Conservation (phyloP, 2,329 filamentous ascomycete genomes). For the Penicillium polonicum region DNA sequence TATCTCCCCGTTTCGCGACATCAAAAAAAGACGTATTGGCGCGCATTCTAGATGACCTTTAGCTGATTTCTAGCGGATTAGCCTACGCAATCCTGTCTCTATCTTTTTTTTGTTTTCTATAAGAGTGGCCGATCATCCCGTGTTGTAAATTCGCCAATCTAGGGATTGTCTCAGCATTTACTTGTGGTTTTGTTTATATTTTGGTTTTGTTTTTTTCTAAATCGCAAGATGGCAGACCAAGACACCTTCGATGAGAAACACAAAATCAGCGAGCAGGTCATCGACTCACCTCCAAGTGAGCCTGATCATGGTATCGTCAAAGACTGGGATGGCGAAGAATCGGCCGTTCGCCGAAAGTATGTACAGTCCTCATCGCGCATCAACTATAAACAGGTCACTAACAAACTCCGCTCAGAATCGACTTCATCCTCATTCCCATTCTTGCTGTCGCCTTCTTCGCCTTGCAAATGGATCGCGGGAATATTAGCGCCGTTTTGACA, state of each 20-base stretch:
- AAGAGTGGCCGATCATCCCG: background rate
- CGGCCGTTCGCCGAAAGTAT: conserved; percentile 25
- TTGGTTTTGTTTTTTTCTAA: background rate
- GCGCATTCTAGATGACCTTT: background rate
- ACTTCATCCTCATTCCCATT: conserved; percentile 32
- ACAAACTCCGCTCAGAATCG: conserved; percentile 19
- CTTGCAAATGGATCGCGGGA: conserved; percentile 37
- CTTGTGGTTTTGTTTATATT: background rate
- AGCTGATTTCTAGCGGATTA: background rate
- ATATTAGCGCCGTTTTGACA: conserved; percentile 54
- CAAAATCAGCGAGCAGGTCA: conserved; percentile 10
- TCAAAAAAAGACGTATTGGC: background rate
- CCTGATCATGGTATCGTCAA: conserved; percentile 21
- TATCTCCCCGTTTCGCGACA: conserved; percentile 23
- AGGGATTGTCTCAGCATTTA: background rate
- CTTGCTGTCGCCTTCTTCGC: conserved; percentile 33
- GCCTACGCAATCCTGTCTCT: conserved; percentile 9
- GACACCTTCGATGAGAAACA: conserved; percentile 11
- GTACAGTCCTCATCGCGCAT: background rate
- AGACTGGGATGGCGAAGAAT: conserved; percentile 32
- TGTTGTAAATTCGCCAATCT: background rate
- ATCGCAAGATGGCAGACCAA: background rate
- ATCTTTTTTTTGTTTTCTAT: background rate
- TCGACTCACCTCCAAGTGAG: conserved; percentile 14
- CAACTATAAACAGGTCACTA: background rate